Evolutionary conservation across 805 yeast species (phyloP).

Genomic region (Candida quercuum): DNA sequence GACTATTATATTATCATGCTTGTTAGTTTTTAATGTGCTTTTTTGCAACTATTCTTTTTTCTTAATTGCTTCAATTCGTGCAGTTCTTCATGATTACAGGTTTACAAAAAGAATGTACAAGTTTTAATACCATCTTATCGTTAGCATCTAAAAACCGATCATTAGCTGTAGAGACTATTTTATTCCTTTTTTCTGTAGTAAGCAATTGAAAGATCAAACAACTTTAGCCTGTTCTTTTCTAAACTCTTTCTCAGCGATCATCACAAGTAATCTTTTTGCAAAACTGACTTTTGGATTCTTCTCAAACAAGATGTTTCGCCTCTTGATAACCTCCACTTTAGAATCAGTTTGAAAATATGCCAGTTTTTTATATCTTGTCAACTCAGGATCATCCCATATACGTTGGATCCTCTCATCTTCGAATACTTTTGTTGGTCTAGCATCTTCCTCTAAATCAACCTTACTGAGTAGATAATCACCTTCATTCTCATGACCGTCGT

Average conservation of each 20-base stretch:
- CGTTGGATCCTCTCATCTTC: not conserved
- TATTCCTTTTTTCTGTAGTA: not conserved
- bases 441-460: too few species aligned
- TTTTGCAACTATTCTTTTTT: too few species aligned
- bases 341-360: constrained; percentile 8
- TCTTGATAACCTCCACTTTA: constrained; percentile 10
- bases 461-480: too few species aligned
- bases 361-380: constrained; percentile 6
- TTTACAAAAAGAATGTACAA: too few species aligned
- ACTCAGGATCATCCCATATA: not conserved
- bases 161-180: too few species aligned
- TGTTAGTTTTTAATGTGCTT: too few species aligned
- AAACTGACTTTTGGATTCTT: constrained; percentile 4
- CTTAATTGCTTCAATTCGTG: too few species aligned
- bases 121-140: too few species aligned
- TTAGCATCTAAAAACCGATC: too few species aligned
- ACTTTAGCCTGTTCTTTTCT: not conserved
- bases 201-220: too few species aligned
- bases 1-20: too few species aligned
- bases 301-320: constrained; percentile 6
- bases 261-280: constrained; percentile 6
- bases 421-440: not conserved
- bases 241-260: constrained; percentile 7
- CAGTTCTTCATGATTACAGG: too few species aligned
- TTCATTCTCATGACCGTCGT: not conserved